Percentiles rank a stretch among this genome's conserved stretches.
Conservation (phyloP, 345 rosid genomes). For the Linum tenue region DNA sequence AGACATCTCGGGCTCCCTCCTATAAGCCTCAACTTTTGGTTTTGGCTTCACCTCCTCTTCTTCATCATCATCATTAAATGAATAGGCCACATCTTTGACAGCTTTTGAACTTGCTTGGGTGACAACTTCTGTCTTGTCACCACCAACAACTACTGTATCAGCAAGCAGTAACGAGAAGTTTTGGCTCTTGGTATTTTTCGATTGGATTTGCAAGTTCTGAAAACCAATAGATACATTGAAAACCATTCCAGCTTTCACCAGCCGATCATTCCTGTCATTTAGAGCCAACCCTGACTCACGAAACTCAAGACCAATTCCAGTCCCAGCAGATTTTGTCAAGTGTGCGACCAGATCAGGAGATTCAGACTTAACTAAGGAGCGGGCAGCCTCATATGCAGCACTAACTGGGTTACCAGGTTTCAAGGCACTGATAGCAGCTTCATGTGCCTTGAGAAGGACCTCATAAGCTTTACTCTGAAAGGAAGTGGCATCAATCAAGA, state of each 20-base stretch:
- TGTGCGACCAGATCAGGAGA: conserved; percentile 64
- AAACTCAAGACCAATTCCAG: conserved; percentile 94
- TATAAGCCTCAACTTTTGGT: conserved; percentile 30
- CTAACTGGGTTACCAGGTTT: conserved; percentile 61
- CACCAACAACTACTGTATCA: conserved; percentile 74
- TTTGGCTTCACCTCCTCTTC: conserved; percentile 49
- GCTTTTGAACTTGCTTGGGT: conserved; percentile 69
- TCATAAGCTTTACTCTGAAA: conserved; percentile 84
- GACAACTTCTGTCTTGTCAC: conserved; percentile 43
- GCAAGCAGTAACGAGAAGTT: conserved; percentile 70
- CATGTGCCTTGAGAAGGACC: conserved; percentile 84
- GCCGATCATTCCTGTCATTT: conserved; percentile 66
- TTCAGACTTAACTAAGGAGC: conserved; percentile 66
- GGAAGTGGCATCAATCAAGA: conserved; percentile 73
- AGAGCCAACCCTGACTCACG: conserved; percentile 79
- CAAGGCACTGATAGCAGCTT: conserved; percentile 67
- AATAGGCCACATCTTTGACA: conserved; percentile 76
- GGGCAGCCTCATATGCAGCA: conserved; percentile 69
- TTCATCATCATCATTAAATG: conserved; percentile 81
- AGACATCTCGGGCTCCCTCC: conserved; percentile 34
- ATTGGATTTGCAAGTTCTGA: conserved; percentile 61
- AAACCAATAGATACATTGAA: conserved; percentile 87
- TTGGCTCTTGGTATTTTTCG: conserved; percentile 51
- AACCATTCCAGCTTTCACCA: conserved; percentile 55
- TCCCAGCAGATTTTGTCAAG: conserved; percentile 88